Evolutionary conservation across 1,284 basidiomycete genomes (phyloP), one percentile per base, ranked within the genome.

Genomic region (Moesziomyces aphidis): DNA sequence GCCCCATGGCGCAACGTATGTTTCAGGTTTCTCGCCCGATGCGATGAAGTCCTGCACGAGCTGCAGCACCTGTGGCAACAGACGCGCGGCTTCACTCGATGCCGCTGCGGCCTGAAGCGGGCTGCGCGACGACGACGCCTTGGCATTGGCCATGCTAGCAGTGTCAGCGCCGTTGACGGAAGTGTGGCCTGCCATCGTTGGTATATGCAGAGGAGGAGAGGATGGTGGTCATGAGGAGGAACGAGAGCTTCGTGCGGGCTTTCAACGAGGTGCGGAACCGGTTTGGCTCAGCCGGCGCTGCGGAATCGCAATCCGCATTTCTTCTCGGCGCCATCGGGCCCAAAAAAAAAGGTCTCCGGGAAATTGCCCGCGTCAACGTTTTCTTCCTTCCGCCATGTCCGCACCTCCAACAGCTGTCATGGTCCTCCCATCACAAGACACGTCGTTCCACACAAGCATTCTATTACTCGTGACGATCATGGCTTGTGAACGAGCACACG

Each of bases 1-100:
- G 22, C 65, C 66, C 58, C 74, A 76, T 19, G 66, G 61, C 10
- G 69, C 57, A 43, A 76, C 76, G 26, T 54, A 72, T 8, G 73
- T 59, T 4, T 53, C 48, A 1, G 67, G 59, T 13, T 69, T 22
- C 53, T 73, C 64, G 23, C 74, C 74, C 17, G 65, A 62, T 22
- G 49, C 56, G 54, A 76, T 73, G 43, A 73, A 76, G 17, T 50
- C 7, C 15, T 73, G 69, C 3, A 76, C 65, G 15, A 76, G 64
- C n/a, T 58, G 31, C 17, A 76, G 59, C 3, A 57, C 49, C 22
- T 56, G 56, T 9, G 78, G 72, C 15, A 72, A 63, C 7, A 80
- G 47, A 22, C 73, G 73, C 1, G 55, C 59, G 28, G 75, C 64
- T 58, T 80, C 76, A 6, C 17, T 49, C 28, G 78, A 77, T 0